These are phyloP conservation scores for Wickerhamiella bombiphila DNA, from an alignment of 805 yeast genomes.

Conservation along the genomic window DNA sequence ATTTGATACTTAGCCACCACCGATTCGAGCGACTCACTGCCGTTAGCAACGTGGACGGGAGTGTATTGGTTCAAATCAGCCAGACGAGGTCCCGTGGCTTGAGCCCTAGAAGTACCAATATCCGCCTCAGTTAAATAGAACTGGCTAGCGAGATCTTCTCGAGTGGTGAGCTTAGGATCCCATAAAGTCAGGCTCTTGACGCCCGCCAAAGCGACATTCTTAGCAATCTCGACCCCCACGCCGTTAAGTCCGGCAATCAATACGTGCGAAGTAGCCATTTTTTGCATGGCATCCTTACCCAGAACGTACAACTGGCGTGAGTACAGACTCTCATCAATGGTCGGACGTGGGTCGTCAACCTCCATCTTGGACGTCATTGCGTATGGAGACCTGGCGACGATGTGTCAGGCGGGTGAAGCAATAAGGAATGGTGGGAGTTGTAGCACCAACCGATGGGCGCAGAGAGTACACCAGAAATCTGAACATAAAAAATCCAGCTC, in stretches of 20 bases:
- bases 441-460: too few relatives aligned
- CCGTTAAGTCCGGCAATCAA: constrained; percentile 81
- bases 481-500: too few relatives aligned
- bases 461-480: too few relatives aligned
- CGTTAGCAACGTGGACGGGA: constrained; percentile 54
- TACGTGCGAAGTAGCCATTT: constrained; percentile 90
- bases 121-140: constrained; percentile 63
- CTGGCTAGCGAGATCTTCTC: constrained; percentile 75
- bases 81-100: constrained; percentile 48
- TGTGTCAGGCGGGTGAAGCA: too few relatives aligned
- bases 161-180: constrained; percentile 56
- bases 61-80: constrained; percentile 83
- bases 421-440: too few relatives aligned
- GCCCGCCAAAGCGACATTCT: constrained; percentile 93
- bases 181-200: constrained; percentile 78
- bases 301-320: constrained; percentile 90
- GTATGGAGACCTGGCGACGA: too few relatives aligned
- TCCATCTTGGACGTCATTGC: constrained; percentile 6
- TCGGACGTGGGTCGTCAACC: constrained; percentile 1
- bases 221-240: constrained; percentile 89
- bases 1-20: constrained; percentile 50
- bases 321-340: constrained; percentile 83
- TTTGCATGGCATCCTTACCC: constrained; percentile 96
- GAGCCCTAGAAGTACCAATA: constrained; percentile 62
- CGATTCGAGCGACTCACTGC: constrained; percentile 42